Conservation (phyloP, 495 filamentous ascomycete species). For the Acidomyces sp. region DNA sequence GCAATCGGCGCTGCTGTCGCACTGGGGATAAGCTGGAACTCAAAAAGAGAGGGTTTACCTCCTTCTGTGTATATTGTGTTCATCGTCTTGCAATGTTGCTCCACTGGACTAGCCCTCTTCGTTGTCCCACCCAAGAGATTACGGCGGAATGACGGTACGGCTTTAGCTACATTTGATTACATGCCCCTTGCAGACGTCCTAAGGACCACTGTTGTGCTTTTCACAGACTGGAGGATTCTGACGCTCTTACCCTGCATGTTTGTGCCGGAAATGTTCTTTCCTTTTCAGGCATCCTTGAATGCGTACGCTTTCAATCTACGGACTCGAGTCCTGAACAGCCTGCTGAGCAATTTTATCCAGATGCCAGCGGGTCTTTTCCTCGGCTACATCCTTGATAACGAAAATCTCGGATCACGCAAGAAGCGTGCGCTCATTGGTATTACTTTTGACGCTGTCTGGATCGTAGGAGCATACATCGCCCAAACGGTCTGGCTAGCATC, state of each 20-base stretch:
- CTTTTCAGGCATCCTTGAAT: slow-evolving; percentile 11
- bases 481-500: slow-evolving; percentile 7
- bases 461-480: neutral
- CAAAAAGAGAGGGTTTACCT: neutral
- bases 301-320: slow-evolving; percentile 12
- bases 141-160: slow-evolving; percentile 3
- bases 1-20: slow-evolving; percentile 5
- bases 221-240: slow-evolving; percentile 4
- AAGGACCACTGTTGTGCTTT: slow-evolving; percentile 1
- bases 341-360: slow-evolving; percentile 11
- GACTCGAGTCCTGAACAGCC: slow-evolving; percentile 7
- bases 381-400: slow-evolving; percentile 7
- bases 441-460: slow-evolving; percentile 2
- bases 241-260: slow-evolving; percentile 8
- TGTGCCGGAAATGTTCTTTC: slow-evolving; percentile 6
- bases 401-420: slow-evolving; percentile 6
- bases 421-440: slow-evolving; percentile 4
- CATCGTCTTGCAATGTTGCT: slow-evolving; percentile 5
- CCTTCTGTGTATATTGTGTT: slow-evolving; percentile 5
- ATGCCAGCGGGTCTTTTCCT: slow-evolving; percentile 4
- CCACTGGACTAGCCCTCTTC: slow-evolving; percentile 1
- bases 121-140: neutral
- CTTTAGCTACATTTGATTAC: slow-evolving; percentile 1
- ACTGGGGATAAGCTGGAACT: slow-evolving; percentile 8
- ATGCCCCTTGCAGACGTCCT: slow-evolving; percentile 1